phyloP scores from a whole-genome alignment of 495 filamentous ascomycete species.

The Parachaetomium inaequale region DNA sequence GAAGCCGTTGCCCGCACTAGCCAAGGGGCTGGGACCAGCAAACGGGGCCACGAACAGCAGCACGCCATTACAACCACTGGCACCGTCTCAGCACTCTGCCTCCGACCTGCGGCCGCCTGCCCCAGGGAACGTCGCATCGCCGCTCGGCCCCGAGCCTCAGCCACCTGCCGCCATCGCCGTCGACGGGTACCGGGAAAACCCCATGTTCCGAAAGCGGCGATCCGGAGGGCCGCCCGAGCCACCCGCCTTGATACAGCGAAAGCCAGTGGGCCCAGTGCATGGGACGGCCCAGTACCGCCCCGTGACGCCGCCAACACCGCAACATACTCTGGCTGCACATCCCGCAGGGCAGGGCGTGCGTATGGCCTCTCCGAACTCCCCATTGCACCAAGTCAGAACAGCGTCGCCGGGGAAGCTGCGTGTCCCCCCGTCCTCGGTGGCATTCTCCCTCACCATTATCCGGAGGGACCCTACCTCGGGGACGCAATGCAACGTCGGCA shows the following conservation, averaged over 20 bases:
- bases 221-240: not conserved
- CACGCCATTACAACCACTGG: not conserved
- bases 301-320: conserved; percentile 13
- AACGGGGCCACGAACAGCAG: not conserved
- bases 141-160: not conserved
- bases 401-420: conserved; percentile 12
- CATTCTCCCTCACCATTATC: conserved; percentile 76
- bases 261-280: conserved; percentile 16
- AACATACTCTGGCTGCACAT: not conserved
- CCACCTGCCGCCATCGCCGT: not conserved
- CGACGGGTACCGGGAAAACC: conserved; percentile 25
- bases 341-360: not conserved
- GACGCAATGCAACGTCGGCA: conserved; percentile 86
- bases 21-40: conserved; percentile 19
- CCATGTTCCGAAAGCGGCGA: conserved; percentile 21
- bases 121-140: not conserved
- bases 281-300: conserved; percentile 7
- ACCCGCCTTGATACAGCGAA: conserved; percentile 11
- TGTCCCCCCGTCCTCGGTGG: conserved; percentile 15
- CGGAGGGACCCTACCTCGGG: conserved; percentile 77
- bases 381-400: not conserved
- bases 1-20: conserved; percentile 40
- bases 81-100: not conserved
- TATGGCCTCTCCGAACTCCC: not conserved
- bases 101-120: not conserved